phyloP scores from a whole-genome alignment of 1,284 basidiomycete genomes.

The Apiotrichum gamsii region DNA sequence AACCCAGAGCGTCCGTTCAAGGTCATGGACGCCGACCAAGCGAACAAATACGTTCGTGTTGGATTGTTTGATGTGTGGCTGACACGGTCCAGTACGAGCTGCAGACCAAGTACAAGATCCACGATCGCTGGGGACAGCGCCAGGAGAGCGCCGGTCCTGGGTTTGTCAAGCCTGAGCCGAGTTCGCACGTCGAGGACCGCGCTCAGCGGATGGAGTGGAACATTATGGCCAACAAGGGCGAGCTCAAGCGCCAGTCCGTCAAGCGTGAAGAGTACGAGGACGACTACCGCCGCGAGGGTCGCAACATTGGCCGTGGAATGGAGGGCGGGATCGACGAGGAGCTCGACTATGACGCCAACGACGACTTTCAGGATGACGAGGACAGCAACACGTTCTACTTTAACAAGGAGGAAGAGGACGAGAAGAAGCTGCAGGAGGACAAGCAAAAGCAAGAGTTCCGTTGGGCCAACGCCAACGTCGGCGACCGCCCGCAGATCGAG shows the following conservation, averaged over 20 bases:
- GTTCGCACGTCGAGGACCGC: conserved; percentile 12
- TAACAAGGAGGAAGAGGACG: conserved; percentile 40
- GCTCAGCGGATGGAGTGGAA: conserved; percentile 28
- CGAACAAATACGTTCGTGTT: conserved; percentile 36
- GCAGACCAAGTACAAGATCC: conserved; percentile 36
- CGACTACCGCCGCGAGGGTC: conserved; percentile 33
- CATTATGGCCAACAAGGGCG: conserved; percentile 22
- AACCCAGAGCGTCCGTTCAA: conserved; percentile 41
- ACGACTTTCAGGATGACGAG: conserved; percentile 46
- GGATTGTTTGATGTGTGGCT: not conserved
- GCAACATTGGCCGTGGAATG: conserved; percentile 31
- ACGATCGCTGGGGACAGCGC: conserved; percentile 40
- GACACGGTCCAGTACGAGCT: conserved; percentile 37
- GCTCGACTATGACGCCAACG: conserved; percentile 41
- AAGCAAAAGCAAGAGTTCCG: conserved; percentile 38
- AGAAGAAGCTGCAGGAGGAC: conserved; percentile 39
- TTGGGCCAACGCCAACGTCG: conserved; percentile 40
- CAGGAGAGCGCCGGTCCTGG: conserved; percentile 17
- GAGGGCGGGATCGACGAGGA: conserved; percentile 43
- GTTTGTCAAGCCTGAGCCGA: conserved; percentile 11
- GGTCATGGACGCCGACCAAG: conserved; percentile 37
- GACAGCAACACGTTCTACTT: conserved; percentile 42
- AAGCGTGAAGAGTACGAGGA: conserved; percentile 18
- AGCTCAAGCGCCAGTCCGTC: not conserved
- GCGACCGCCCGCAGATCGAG: conserved; percentile 39